These are phyloP conservation scores for Xylaria multiplex DNA, from an alignment of 2,329 filamentous ascomycete genomes.

Conservation along the genomic window DNA sequence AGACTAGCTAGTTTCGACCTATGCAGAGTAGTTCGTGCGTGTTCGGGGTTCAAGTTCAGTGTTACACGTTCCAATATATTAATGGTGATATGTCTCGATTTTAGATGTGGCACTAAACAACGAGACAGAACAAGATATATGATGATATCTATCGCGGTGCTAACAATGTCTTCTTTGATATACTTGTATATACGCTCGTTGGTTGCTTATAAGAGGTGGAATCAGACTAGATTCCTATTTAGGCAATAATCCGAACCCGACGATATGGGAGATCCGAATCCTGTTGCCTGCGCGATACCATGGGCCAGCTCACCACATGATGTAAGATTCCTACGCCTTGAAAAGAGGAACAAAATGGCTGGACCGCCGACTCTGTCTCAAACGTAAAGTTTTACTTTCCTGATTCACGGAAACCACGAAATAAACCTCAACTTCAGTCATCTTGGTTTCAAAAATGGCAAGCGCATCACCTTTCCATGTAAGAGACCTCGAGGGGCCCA, in stretches of 20 bases:
- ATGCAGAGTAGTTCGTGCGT: neutral
- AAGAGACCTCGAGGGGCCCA: conserved; percentile 16
- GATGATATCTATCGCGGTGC: no score
- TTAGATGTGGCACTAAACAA: no score
- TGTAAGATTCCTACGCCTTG: neutral
- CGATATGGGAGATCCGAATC: neutral
- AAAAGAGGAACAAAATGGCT: neutral
- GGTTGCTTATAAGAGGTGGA: neutral
- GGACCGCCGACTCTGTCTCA: no score
- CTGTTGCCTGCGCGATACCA: conserved; percentile 15
- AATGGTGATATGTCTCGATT: no score
- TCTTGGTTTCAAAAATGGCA: conserved; percentile 19
- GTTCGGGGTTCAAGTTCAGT: neutral
- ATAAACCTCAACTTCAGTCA: neutral
- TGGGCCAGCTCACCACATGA: neutral
- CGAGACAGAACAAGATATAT: no score
- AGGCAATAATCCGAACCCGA: conserved; percentile 28
- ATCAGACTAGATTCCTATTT: conserved; percentile 1
- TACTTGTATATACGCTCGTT: neutral
- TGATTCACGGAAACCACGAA: neutral
- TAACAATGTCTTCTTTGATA: no score
- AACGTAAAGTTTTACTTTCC: neutral
- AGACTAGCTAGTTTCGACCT: neutral
- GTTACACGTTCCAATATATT: no score
- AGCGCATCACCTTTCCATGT: conserved; percentile 25